Evolutionary conservation across 2,329 filamentous ascomycete genomes (phyloP).

Genomic region (Cladosporium cucumerinum): DNA sequence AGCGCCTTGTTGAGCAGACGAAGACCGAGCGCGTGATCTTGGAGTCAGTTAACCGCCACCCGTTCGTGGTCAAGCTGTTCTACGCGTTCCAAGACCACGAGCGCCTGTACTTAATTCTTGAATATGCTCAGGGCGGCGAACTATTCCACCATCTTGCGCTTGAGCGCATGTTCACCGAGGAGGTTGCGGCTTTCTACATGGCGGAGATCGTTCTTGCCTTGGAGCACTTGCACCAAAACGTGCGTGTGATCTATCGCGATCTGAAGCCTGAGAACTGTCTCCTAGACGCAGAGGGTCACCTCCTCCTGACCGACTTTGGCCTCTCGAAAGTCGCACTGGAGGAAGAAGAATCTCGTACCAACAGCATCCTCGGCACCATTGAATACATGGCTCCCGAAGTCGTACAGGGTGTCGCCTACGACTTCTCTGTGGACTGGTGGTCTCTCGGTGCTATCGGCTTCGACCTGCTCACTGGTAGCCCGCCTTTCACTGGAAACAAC

Average conservation of each 20-base stretch:
- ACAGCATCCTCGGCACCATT: slow-evolving; percentile 88
- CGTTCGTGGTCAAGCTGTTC: slow-evolving; percentile 96
- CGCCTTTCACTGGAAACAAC: slow-evolving; percentile 87
- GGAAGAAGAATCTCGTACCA: slow-evolving; percentile 66
- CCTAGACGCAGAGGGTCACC: slow-evolving; percentile 83
- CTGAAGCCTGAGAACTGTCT: slow-evolving; percentile 98
- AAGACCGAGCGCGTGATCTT: slow-evolving; percentile 94
- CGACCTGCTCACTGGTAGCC: slow-evolving; percentile 87
- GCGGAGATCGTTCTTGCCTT: slow-evolving; percentile 94
- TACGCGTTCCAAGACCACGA: slow-evolving; percentile 98
- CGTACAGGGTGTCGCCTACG: slow-evolving; percentile 81
- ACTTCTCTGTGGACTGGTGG: slow-evolving; percentile 98
- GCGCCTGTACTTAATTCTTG: slow-evolving; percentile 94
- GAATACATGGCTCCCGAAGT: slow-evolving; percentile 99
- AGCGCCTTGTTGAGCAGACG: slow-evolving; percentile 93
- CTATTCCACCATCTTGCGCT: slow-evolving; percentile 91
- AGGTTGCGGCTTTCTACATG: slow-evolving; percentile 94
- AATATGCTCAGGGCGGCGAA: slow-evolving; percentile 96
- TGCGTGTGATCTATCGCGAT: slow-evolving; percentile 94
- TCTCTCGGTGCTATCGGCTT: slow-evolving; percentile 89
- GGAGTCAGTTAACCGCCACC: slow-evolving; percentile 92
- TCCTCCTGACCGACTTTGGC: slow-evolving; percentile 94
- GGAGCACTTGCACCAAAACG: slow-evolving; percentile 84
- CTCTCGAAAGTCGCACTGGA: slow-evolving; percentile 90
- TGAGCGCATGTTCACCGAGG: slow-evolving; percentile 92